Conservation (phyloP, 345 rosid species). For the Eucalyptus urophylla region DNA sequence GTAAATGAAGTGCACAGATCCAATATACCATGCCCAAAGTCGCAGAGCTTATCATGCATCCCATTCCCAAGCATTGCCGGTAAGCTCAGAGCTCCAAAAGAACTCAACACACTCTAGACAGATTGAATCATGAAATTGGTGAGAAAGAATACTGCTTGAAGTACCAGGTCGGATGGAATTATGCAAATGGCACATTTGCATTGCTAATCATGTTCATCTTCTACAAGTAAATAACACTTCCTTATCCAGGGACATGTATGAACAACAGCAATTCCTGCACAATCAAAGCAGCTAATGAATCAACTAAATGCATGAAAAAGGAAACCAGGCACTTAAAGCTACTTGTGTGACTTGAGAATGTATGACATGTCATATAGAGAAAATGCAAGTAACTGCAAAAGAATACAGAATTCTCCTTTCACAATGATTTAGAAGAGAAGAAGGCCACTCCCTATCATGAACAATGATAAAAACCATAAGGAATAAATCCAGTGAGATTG, state of each 20-base stretch:
- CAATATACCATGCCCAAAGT: background rate
- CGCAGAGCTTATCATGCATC: background rate
- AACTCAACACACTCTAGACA: background rate
- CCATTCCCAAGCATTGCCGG: background rate
- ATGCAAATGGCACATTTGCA: background rate
- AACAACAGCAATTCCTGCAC: background rate
- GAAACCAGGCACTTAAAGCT: background rate
- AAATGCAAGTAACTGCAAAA: background rate
- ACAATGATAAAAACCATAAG: background rate
- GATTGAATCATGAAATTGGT: background rate
- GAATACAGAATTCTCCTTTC: background rate
- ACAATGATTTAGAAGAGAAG: background rate
- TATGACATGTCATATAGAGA: background rate
- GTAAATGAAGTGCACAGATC: background rate
- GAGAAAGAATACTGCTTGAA: background rate
- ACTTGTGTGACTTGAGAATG: background rate
- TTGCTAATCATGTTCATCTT: background rate
- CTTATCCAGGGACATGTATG: background rate
- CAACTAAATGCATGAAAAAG: background rate
- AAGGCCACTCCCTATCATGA: background rate
- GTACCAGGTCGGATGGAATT: background rate
- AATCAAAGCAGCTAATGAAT: background rate
- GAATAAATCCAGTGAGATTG: background rate
- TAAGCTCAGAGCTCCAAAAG: background rate
- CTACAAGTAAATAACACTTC: background rate